Evolutionary conservation across 2,329 filamentous ascomycete genomes (phyloP).

Genomic region (Dactylellina sp.): DNA sequence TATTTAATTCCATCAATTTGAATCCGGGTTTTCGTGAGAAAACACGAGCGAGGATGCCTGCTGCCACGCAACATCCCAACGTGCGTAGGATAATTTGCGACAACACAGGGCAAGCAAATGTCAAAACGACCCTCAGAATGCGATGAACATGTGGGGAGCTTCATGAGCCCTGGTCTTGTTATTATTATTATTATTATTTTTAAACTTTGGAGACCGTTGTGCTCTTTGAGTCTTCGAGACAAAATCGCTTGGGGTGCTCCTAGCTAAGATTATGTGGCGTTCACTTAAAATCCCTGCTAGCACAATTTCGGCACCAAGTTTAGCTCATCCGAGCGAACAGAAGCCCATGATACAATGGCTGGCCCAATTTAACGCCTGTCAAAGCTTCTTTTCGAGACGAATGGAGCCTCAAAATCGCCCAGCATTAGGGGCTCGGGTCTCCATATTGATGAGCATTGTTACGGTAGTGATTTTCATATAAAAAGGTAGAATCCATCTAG

Average conservation of each 20-base stretch:
- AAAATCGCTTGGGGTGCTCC: not conserved
- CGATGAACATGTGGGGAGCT: too few species aligned
- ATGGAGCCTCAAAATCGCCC: not conserved
- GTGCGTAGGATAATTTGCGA: too few species aligned
- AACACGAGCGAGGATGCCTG: too few species aligned
- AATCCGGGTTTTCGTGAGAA: too few species aligned
- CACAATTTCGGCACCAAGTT: slow-evolving; percentile 46
- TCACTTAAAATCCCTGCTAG: slow-evolving; percentile 31
- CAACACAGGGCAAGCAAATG: too few species aligned
- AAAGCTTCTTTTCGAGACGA: slow-evolving; percentile 25
- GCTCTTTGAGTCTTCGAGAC: slow-evolving; percentile 2
- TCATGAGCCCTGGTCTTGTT: too few species aligned
- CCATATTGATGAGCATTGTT: not conserved
- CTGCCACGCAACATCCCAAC: too few species aligned
- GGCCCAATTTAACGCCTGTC: slow-evolving; percentile 28
- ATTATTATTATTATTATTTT: too few species aligned
- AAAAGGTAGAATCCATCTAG: slow-evolving; percentile 7
- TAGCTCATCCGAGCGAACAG: slow-evolving; percentile 24
- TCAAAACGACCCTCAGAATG: too few species aligned
- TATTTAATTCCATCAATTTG: too few species aligned
- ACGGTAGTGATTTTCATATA: slow-evolving; percentile 25
- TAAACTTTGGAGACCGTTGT: not conserved
- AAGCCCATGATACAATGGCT: not conserved
- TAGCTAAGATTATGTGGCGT: slow-evolving; percentile 24
- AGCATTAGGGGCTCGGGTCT: slow-evolving; percentile 1